Base-by-base conservation (phyloP, 2,329 filamentous ascomycete genomes). In the Fusarium cyanostomum region DNA sequence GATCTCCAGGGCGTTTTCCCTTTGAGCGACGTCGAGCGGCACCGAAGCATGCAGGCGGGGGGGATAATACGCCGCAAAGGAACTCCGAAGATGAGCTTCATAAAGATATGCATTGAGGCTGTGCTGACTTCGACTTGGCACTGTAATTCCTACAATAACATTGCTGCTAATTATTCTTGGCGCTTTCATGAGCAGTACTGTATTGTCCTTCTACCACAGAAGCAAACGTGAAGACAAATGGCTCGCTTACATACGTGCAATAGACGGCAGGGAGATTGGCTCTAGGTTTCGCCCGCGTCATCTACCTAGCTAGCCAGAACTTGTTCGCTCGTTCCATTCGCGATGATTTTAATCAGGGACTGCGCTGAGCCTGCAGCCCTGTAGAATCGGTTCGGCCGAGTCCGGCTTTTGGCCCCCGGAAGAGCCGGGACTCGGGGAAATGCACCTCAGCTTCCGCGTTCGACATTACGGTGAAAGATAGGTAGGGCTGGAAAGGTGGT, bases 311-410 rank as follows among this genome's bases (percentile, higher is more conserved):
- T 39, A 45, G 54, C 42, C 33, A 18, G 18, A 37, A 24, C 30
- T 30, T 26, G 21, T 30, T 50, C 51, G 16, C 7, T 12, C 37
- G 18, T 9, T 33, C 28, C 33, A 30, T 46, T 26, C 31, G 30
- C 24, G 10, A 38, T 34, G 12, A n/a, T 27, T 26, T 26, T 26
- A 26, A 64, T 61, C 51, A 64, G 56, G 41, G 24, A 61, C 50
- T 30, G 41, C 41, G 42, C 58, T 46, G 59, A 50, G 24, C 46
- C 55, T 64, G 51, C 61, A 64, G 62, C 51, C 61, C 49, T 56
- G 58, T 33, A 46, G 28, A 18, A 7, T 33, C 27, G 12, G 48
- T 50, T 66, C 65, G 62, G 65, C 65, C 65, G 56, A 68, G 65
- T 59, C 52, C 59, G 59, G 66, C 28, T 52, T 12, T 43, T 45